A percentile compares a stretch with the other conserved stretches of the same genome.
Conservation (phyloP, 495 filamentous ascomycete genomes). For the Aspergillus bridgeri region DNA sequence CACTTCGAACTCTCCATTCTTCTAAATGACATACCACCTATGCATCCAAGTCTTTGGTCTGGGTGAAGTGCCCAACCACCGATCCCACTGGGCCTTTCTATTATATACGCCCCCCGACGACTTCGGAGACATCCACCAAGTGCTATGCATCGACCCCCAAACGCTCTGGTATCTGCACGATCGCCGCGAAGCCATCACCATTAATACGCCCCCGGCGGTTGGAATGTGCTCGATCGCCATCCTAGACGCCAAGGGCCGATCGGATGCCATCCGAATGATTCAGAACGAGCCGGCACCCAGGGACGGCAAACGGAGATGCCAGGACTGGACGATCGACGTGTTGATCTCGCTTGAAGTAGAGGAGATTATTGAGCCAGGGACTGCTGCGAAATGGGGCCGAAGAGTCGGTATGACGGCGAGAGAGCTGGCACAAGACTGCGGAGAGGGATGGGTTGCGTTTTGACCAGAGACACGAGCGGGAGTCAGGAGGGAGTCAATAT, state of each 20-base stretch:
- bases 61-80: constrained; percentile 1
- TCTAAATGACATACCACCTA: constrained; percentile 7
- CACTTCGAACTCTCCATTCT: no score
- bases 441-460: no score
- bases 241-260: constrained; percentile 9
- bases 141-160: constrained; percentile 4
- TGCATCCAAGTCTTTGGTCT: constrained; percentile 6
- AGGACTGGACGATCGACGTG: constrained; percentile 18
- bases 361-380: constrained; percentile 14
- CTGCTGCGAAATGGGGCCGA: constrained; percentile 12
- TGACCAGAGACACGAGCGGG: no score
- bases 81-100: constrained; percentile 10
- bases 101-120: not conserved
- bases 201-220: no score
- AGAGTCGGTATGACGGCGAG: constrained; percentile 10
- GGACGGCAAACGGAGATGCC: constrained; percentile 12
- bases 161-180: constrained; percentile 20
- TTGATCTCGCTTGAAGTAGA: constrained; percentile 19
- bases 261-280: constrained; percentile 6
- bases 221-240: constrained; percentile 14
- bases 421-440: no score
- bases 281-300: constrained; percentile 9
- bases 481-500: no score
- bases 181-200: no score
- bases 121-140: constrained; percentile 10